Evolutionary conservation across 805 yeast genomes (phyloP).

Genomic region (Teunomyces funiuensis): DNA sequence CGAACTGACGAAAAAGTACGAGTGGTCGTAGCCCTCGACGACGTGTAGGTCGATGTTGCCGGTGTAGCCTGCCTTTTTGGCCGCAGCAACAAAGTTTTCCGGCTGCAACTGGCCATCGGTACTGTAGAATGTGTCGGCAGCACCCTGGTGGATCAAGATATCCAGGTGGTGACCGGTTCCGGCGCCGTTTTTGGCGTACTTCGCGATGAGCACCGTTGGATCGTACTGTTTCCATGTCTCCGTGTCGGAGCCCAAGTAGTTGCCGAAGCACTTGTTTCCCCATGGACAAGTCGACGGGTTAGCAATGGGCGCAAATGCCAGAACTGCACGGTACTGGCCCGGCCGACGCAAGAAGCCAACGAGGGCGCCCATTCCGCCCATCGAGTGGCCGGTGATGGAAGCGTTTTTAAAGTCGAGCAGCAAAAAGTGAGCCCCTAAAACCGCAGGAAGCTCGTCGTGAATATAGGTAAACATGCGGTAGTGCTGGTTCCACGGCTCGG

Average conservation of each 20-base stretch:
- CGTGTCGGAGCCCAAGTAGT: constrained; percentile 68
- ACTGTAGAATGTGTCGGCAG: constrained; percentile 68
- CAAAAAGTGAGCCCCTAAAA: constrained; percentile 42
- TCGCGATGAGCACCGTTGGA: constrained; percentile 72
- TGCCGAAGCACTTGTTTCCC: constrained; percentile 84
- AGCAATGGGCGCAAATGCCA: constrained; percentile 88
- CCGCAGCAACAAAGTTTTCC: constrained; percentile 63
- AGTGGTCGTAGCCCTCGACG: constrained; percentile 88
- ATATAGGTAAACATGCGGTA: constrained; percentile 88
- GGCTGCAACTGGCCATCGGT: constrained; percentile 69
- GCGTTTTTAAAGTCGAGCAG: constrained; percentile 63
- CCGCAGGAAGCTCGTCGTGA: constrained; percentile 64
- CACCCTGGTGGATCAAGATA: constrained; percentile 83
- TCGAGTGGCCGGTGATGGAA: constrained; percentile 93
- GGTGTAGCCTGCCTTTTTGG: constrained; percentile 56
- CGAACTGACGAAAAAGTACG: constrained; percentile 79
- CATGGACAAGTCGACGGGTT: constrained; percentile 79
- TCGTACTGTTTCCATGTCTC: constrained; percentile 74
- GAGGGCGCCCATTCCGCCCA: constrained; percentile 97
- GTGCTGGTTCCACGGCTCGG: constrained; percentile 65
- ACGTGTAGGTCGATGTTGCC: constrained; percentile 58
- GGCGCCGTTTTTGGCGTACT: constrained; percentile 41
- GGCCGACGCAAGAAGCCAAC: constrained; percentile 65
- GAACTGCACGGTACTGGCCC: constrained; percentile 70
- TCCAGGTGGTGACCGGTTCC: constrained; percentile 40